Evolutionary conservation across 1,139 yeast genomes (phyloP).

Genomic region (Debaryomyces singareniensis): DNA sequence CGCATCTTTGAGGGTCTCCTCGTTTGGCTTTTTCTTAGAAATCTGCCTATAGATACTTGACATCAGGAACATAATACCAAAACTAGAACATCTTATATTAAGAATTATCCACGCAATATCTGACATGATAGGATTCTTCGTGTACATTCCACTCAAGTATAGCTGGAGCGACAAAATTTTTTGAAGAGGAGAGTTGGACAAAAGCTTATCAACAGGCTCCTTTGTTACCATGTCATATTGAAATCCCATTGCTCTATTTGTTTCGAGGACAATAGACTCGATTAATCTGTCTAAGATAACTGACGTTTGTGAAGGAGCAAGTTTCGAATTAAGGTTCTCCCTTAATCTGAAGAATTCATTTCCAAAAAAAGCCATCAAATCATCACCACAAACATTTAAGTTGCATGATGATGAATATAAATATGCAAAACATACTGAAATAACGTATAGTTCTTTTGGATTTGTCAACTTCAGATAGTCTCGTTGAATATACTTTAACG

Average conservation of each 20-base stretch:
- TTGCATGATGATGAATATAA: slow-evolving; percentile 66
- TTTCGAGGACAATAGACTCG: slow-evolving; percentile 49
- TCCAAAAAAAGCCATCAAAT: slow-evolving; percentile 51
- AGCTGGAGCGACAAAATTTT: slow-evolving; percentile 60
- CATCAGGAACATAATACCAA: slow-evolving; percentile 69
- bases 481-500: slow-evolving; percentile 25
- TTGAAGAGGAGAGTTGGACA: slow-evolving; percentile 70
- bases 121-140: slow-evolving; percentile 41
- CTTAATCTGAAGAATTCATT: slow-evolving; percentile 32
- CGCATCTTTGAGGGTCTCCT: slow-evolving; percentile 49
- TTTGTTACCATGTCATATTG: slow-evolving; percentile 56
- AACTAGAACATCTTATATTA: slow-evolving; percentile 64
- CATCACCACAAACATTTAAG: slow-evolving; percentile 59
- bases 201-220: slow-evolving; percentile 63
- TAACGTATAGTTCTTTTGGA: slow-evolving; percentile 27
- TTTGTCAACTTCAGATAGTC: slow-evolving; percentile 11
- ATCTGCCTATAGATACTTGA: slow-evolving; percentile 55
- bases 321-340: slow-evolving; percentile 7
- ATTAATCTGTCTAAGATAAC: slow-evolving; percentile 30
- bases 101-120: slow-evolving; percentile 64
- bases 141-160: slow-evolving; percentile 51
- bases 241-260: slow-evolving; percentile 64
- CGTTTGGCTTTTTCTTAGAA: slow-evolving; percentile 43
- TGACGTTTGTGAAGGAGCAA: slow-evolving; percentile 13
- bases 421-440: slow-evolving; percentile 58